Base-by-base conservation (phyloP, 345 rosid genomes). In the Euphorbia lathyris region DNA sequence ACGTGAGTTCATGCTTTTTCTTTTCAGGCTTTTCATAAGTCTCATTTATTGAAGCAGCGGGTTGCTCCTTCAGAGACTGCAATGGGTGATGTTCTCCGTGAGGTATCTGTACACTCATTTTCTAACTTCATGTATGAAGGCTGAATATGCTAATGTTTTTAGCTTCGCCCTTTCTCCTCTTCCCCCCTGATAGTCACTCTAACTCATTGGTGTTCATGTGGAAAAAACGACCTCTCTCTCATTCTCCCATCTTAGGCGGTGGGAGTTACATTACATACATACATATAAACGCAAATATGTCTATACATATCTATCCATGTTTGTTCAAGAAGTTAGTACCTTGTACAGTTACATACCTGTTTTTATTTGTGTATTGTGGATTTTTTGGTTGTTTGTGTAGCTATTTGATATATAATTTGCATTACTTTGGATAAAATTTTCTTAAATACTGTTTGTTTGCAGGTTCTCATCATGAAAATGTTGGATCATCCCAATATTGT, bases 31-130 rank as follows among this genome's bases (percentile, higher is more conserved):
- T 95, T 95, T 77, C 98, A 90, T 71, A 92, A 92, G 85, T 95
- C 99, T 36, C 96, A 95, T 79, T 80, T 95, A 45, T 73, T 80
- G 67, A 92, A 89, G 86, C 81, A 84, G 80, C 87, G 96, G 23
- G 99, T 95, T 77, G 92, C 89, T 70, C 99, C 99, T 74, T 95
- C 96, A 58, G 99, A 95, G 86, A 95, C 97, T 58, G 98, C 99
- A 73, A 95, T 95, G 99, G 84, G 87, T 32, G 99, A 95, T 81
- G 99, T 95, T 70, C 86, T 86, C 72, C 91, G 99, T 38, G 98
- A 95, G 91, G 99, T 95, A 87, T 58, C 62, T 67, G 27, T 60
- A 36, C 38, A 3, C 26, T 51, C 16, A 17, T 58, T 68, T 57
- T 26, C 17, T 40, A 0, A 2, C 32, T 58, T 11, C 13, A 27